Base-by-base conservation (phyloP, 208 protist genomes). In the Leishmania amazonensis region DNA sequence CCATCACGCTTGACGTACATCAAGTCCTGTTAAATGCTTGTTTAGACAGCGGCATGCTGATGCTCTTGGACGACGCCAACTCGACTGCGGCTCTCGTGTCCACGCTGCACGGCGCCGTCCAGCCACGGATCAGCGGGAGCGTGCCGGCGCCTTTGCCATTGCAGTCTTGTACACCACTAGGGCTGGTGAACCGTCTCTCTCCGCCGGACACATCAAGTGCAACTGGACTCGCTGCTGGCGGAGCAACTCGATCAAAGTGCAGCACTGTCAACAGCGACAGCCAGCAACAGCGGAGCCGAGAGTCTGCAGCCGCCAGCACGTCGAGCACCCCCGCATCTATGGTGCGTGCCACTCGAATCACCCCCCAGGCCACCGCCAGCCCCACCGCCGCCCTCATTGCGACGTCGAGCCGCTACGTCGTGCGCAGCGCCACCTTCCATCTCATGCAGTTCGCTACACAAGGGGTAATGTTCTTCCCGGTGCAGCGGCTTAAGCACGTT, bases 401-500 rank as follows among this genome's bases (percentile, higher is more conserved):
- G n/a, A 65, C 35, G 54, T 5, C 54, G 21, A 77, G 28, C 31
- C 57, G 86, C 75, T 88, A 92, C 54, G 19, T 72, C 7, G 89
- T 95, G 21, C 77, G 87, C 71, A 91, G 85, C 47, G 87, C 85
- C 40, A 90, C 94, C 35, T 92, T 95, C 62, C 87, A 89, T 54
- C 54, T 94, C 45, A 93, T 97, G 92, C 87, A 94, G 75, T 94
- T 91, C 81, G 85, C 90, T 74, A 90, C 93, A 31, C 92, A 97
- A 47, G 84, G 86, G 7, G 83, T 91, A 24, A 89, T 94, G 74
- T 94, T 96, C 78, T 93, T 89, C 77, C 86, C 91, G 11, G 76
- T 87, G 42, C 91, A 94, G 77, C 87, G 83, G 15, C 65, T 90
- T 17, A 88, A 84, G 49, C 81, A 88, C 81, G 70, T 89, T 1